Evolutionary conservation across 2,329 filamentous ascomycete genomes (phyloP), one percentile per base, ranked within the genome.

Genomic region (Colletotrichum graminicola): DNA sequence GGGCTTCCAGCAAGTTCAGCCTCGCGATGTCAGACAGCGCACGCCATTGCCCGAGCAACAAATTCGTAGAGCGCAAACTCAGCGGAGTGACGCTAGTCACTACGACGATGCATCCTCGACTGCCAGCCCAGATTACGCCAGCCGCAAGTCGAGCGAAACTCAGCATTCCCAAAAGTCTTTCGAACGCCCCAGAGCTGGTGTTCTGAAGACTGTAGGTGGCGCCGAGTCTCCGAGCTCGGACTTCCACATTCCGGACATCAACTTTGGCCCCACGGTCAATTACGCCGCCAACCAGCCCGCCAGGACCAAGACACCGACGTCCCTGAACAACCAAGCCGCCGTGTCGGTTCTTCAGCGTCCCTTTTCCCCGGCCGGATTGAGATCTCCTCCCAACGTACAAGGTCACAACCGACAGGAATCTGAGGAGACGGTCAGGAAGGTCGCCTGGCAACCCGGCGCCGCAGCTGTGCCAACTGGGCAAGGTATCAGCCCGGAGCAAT

Each of bases 211-310:
- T 1, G 91, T 95, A 14, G 94, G 94, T 5, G 84, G 84, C n/a
- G 76, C 77, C 4, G 81, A 83, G 1, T 76, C 76, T 10, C 76
- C 76, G 45, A 63, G 52, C 67, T 70, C 73, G 51, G 71, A 67
- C 52, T 84, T 88, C 32, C 86, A 89, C 67, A 90, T 97, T 72
- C 93, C 94, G 1, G 83, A 87, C 5, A 89, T 97, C 73, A 91
- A 98, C 79, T 98, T 98, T 81, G 95, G 95, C 0, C 94, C 92
- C 7, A 97, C 95, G 0, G 83, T 93, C 75, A 91, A 92, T 71
- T 92, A 94, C 68, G 82, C 78, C 43, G 82, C 81, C 16, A 73
- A 76, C 55, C 72, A 78, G 23, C 70, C 80, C n/a, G 73, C 78
- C 2, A 75, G 79, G 7, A 80, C 74, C 68, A 82, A 81, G 72